Percentiles rank a stretch among this genome's conserved stretches.
Evolutionary conservation across 768 basidiomycete species (phyloP).

Genomic region (Rhodocollybia butyracea): DNA sequence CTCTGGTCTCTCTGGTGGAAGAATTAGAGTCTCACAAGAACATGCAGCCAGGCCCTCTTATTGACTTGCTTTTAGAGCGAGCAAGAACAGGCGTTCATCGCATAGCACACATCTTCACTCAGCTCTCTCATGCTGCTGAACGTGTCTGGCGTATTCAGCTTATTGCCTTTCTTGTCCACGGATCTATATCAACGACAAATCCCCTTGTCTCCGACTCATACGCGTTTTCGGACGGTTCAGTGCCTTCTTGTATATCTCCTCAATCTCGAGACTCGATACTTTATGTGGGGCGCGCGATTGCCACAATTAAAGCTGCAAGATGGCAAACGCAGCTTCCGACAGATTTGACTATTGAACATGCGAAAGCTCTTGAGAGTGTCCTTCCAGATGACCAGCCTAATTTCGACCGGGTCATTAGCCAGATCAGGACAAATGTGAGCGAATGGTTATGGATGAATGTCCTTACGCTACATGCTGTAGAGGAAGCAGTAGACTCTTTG

Average conservation of each 20-base stretch:
- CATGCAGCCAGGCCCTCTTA: constrained; percentile 76
- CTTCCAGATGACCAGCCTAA: constrained; percentile 73
- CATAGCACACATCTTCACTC: constrained; percentile 66
- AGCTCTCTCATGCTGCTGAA: constrained; percentile 73
- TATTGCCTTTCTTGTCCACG: constrained; percentile 74
- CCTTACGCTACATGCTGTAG: constrained; percentile 77
- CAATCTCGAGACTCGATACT: constrained; percentile 78
- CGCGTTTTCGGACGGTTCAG: constrained; percentile 55
- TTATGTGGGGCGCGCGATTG: constrained; percentile 85
- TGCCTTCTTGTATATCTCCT: constrained; percentile 72
- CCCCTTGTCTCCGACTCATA: constrained; percentile 65
- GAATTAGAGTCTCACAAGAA: constrained; percentile 51
- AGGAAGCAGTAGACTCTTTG: constrained; percentile 83
- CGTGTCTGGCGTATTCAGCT: constrained; percentile 82
- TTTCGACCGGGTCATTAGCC: constrained; percentile 71
- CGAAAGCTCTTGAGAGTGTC: constrained; percentile 58
- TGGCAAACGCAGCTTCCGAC: constrained; percentile 78
- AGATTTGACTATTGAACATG: constrained; percentile 61
- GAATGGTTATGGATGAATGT: constrained; percentile 96
- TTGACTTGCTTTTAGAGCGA: constrained; percentile 71
- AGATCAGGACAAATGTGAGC: constrained; percentile 77
- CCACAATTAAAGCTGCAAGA: constrained; percentile 75
- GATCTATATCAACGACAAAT: constrained; percentile 65
- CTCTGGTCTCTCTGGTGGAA: constrained; percentile 62
- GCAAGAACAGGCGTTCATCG: constrained; percentile 78